Evolutionary conservation across 2,329 filamentous ascomycete species (phyloP).

Genomic region (Reticulascus tulasneorum): DNA sequence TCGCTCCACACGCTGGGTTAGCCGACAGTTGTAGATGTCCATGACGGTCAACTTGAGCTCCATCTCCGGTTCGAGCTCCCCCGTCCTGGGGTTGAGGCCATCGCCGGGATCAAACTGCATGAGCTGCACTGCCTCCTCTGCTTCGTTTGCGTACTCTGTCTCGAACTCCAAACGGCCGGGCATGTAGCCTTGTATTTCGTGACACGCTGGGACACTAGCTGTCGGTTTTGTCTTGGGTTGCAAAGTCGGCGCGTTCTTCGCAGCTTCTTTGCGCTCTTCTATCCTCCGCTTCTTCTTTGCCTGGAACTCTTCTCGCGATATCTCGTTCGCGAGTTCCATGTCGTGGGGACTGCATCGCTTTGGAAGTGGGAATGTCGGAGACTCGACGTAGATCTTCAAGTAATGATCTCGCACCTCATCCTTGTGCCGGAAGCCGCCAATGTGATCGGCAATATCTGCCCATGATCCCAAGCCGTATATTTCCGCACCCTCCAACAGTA

Average conservation of each 20-base stretch:
- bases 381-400: conserved; percentile 80
- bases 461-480: conserved; percentile 95
- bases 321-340: conserved; percentile 70
- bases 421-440: conserved; percentile 89
- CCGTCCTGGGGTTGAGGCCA: conserved; percentile 78
- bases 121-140: conserved; percentile 94
- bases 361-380: conserved; percentile 78
- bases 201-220: conserved; percentile 89
- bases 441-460: conserved; percentile 97
- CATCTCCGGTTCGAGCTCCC: conserved; percentile 90
- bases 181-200: conserved; percentile 99
- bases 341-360: conserved; percentile 81
- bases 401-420: conserved; percentile 97
- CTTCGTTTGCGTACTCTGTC: conserved; percentile 95
- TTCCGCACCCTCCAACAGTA: conserved; percentile 89
- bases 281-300: conserved; percentile 88
- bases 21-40: conserved; percentile 92
- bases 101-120: conserved; percentile 98
- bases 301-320: conserved; percentile 91
- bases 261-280: conserved; percentile 82
- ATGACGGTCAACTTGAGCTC: conserved; percentile 97
- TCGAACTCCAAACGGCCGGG: conserved; percentile 95
- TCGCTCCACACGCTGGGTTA: conserved; percentile 86
- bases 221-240: conserved; percentile 95
- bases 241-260: conserved; percentile 76